Base-by-base conservation (phyloP, 176 grass and related monocot species). In the Thinopyrum elongatum region DNA sequence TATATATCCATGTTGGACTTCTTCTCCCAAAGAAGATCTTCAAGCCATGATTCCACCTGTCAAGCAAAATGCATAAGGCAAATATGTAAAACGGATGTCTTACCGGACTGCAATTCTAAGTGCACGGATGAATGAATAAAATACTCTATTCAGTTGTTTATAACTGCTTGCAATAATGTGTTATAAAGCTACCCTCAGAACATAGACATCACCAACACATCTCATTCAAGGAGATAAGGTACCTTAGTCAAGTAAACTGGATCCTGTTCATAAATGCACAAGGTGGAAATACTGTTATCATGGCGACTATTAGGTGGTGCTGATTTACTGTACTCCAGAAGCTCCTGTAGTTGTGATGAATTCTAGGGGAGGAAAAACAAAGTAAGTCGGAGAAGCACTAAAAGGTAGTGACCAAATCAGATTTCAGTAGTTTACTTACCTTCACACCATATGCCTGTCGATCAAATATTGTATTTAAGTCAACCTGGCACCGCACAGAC, bases 11-110 rank as follows among this genome's bases (percentile, higher is more conserved):
- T 94, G 80, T 73, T 90, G 41, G 46, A 89, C 47, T 85, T 92
- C 51, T 67, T 95, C 89, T 95, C 96, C 96, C 96, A 98, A 35
- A 98, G 90, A 92, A 98, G 96, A 95, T 95, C 90, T 77, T 98
- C 96, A 58, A 98, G 90, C 91, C 96, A 98, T 49, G 82, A 84
- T 62, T 90, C 84, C 19, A 95, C 93, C 96, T 98, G 78, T 26
- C 80, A 63, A 68, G 86, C 74, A 34, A 86, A 84, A 80, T 42
- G 26, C 7, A 21, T 67, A 10, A 83, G 25, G 17, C 21, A 73
- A 83, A 57, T 58, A 74, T 68, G 36, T 23, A 55, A 60, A 65
- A 64, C 55, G 59, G 42, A 25, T 64, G 3, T 65, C 28, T 21
- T 57, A 8, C 17, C 53, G 1, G 47, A 55, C 58, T 73, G 17